Conservation (phyloP, 2,329 filamentous ascomycete genomes). For the Cytospora chrysosperma region DNA sequence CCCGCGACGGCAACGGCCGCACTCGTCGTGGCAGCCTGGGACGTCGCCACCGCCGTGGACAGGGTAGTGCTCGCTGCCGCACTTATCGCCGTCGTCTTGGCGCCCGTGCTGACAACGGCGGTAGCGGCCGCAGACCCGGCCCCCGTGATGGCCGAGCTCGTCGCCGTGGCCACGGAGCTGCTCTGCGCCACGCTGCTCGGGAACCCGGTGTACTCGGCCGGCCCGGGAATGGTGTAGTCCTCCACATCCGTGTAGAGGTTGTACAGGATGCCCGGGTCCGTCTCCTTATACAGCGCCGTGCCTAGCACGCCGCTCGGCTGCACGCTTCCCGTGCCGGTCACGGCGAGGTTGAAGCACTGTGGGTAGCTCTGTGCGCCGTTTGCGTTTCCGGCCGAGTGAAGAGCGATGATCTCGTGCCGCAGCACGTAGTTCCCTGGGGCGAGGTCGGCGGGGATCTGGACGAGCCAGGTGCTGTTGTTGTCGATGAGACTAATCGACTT, state of each 20-base stretch:
- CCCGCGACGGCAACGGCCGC: conserved; percentile 1
- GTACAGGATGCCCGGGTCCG: conserved; percentile 52
- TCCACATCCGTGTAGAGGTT: conserved; percentile 46
- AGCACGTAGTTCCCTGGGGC: conserved; percentile 46
- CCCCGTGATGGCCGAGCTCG: conserved; percentile 20
- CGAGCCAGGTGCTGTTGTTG: conserved; percentile 45
- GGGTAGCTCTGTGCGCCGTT: conserved; percentile 49
- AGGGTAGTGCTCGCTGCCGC: conserved; percentile 4
- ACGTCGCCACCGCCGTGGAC: conserved; percentile 6
- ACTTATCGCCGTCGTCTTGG: conserved; percentile 2
- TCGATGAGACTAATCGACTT: conserved; percentile 35
- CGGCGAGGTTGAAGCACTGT: conserved; percentile 54
- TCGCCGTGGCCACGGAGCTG: conserved; percentile 22
- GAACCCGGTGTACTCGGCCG: conserved; percentile 23
- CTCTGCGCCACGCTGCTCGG: conserved; percentile 28
- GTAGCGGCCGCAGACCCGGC: not conserved
- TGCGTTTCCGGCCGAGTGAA: conserved; percentile 39
- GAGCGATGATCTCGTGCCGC: conserved; percentile 46
- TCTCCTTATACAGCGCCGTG: conserved; percentile 50
- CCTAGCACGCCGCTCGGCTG: conserved; percentile 46
- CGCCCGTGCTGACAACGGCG: not conserved
- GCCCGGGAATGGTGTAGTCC: conserved; percentile 24
- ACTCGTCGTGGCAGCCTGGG: conserved; percentile 10
- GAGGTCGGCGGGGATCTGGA: conserved; percentile 41
- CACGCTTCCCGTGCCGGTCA: conserved; percentile 39